Base-by-base conservation (phyloP, 2,329 filamentous ascomycete genomes). In the Hymenoscyphus linearis region DNA sequence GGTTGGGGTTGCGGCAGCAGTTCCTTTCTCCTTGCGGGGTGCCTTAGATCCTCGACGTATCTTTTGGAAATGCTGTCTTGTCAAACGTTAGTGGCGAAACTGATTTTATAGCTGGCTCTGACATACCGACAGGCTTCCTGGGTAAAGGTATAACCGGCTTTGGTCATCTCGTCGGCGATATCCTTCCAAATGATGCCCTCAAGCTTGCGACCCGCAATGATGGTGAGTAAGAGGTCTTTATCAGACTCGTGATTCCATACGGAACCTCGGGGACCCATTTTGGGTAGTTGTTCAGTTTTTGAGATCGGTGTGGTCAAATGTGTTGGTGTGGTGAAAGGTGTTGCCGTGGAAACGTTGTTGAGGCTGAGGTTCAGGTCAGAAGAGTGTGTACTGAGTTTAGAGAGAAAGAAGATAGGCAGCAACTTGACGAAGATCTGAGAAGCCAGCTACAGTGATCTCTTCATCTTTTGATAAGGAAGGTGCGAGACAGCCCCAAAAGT, bases 31-130 rank as follows among this genome's bases (percentile, higher is more conserved):
- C 14, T 31, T 52, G 14, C 53, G 35, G 44, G 61, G 50, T 57
- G 65, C 60, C 35, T 67, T 60, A 44, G 26, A 59, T 5, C 44
- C 64, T 1, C 52, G 65, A 54, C 69, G 67, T 44, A 72, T 64
- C 57, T 72, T 72, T 54, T 72, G 71, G 59, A 68, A 72, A 53
- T 71, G 71, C 58, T 72, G 71, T 12, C 71, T 72, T 14, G 4
- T 37, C 16, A 14, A 36, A 18, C 27, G 34, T 63, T 52, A 64
- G 62, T 57, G 27, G 26, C 6, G 18, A 18, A 26, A 14, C 44
- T 4, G n/a, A 16, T 26, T 57, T 22, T 36, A 35, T 25, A 7
- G 14, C 50, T 44, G 18, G 18, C 10, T 22, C 12, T 22, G 36
- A 65, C 70, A 34, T 69, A 72, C 71, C 70, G 66, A 26, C 71